Percentiles rank a stretch among this genome's conserved stretches.
Conservation (phyloP, 78 protist genomes). For the Trichosphaerium sp. region DNA sequence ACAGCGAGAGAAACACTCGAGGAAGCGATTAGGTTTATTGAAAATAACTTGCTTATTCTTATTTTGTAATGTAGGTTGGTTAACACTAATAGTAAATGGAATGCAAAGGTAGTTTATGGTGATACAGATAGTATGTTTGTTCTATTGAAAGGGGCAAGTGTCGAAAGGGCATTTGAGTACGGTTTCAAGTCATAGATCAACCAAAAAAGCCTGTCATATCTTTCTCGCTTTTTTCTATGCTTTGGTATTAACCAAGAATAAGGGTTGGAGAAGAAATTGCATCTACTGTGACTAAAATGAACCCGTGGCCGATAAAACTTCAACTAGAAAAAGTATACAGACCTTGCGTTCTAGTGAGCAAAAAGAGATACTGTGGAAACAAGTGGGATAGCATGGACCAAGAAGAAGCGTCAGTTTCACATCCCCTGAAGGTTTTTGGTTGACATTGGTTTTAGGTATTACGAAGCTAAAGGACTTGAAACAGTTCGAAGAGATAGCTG, state of each 20-base stretch:
- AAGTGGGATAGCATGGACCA: conserved; percentile 44
- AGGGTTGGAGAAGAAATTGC: conserved; percentile 75
- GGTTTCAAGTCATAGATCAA: too few species aligned
- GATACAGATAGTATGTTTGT: conserved; percentile 97
- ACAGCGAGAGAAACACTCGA: conserved; percentile 80
- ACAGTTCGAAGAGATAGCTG: conserved; percentile 84
- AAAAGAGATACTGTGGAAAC: conserved; percentile 89
- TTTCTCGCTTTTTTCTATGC: neutral
- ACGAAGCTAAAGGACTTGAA: conserved; percentile 94
- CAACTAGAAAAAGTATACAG: conserved; percentile 84
- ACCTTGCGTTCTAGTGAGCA: conserved; percentile 81
- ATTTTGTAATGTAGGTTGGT: conserved; percentile 33
- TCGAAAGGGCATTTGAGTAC: neutral
- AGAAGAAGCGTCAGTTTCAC: conserved; percentile 35
- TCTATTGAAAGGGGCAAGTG: neutral
- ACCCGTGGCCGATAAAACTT: conserved; percentile 80
- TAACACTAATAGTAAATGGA: conserved; percentile 25
- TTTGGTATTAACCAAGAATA: neutral
- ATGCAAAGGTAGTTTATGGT: conserved; percentile 90
- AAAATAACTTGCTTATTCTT: neutral
- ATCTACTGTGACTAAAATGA: conserved; percentile 49
- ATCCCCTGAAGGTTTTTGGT: too few species aligned
- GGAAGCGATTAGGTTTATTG: neutral
- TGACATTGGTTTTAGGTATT: too few species aligned
- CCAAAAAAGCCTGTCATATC: neutral